These are phyloP conservation scores for Hamamelis virginiana DNA, from an alignment of 164 flowering plant species.

Conservation along the genomic window DNA sequence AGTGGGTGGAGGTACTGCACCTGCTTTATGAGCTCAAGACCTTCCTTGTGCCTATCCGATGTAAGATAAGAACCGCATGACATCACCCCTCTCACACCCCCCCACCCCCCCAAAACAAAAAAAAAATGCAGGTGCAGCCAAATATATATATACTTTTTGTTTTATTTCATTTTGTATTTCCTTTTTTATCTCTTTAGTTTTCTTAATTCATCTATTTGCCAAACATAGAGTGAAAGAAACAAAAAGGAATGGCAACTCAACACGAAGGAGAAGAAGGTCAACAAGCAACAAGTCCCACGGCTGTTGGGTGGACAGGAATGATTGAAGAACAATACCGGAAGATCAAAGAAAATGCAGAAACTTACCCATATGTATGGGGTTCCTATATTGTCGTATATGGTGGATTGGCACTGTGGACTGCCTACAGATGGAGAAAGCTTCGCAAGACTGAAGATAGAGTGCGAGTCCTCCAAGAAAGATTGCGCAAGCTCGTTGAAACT, in stretches of 20 bases:
- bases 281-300: constrained; percentile 13
- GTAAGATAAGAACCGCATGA: too few relatives aligned
- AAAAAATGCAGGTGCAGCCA: too few relatives aligned
- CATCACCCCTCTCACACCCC: too few relatives aligned
- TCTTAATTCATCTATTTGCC: not conserved
- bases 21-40: too few relatives aligned
- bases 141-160: too few relatives aligned
- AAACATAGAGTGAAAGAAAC: not conserved
- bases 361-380: constrained; percentile 92
- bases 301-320: constrained; percentile 31
- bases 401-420: constrained; percentile 59
- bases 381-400: constrained; percentile 84
- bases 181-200: too few relatives aligned
- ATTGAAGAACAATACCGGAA: constrained; percentile 44
- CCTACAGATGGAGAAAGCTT: constrained; percentile 84
- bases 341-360: constrained; percentile 68
- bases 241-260: constrained; percentile 21
- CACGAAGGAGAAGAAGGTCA: constrained; percentile 18
- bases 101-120: too few relatives aligned
- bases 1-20: too few relatives aligned
- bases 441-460: constrained; percentile 80
- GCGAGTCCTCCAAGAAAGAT: constrained; percentile 59
- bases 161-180: too few relatives aligned
- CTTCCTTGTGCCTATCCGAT: too few relatives aligned
- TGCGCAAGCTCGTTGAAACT: constrained; percentile 56